Conservation (phyloP, 2,329 filamentous ascomycete genomes). For the Aaosphaeria pasadenensis region DNA sequence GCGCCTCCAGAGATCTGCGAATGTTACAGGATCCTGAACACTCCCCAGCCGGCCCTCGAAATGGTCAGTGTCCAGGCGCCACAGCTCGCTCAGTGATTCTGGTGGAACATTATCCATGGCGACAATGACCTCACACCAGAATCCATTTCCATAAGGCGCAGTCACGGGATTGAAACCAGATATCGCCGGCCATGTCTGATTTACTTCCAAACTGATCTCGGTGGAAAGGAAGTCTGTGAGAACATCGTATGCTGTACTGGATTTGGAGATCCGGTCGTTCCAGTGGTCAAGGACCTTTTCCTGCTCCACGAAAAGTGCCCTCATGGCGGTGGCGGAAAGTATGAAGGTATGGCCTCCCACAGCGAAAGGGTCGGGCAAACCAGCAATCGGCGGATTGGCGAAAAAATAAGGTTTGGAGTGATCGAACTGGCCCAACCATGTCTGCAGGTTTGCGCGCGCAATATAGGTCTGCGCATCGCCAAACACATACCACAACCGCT, state of each 20-base stretch:
- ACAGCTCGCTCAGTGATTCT: conserved; percentile 42
- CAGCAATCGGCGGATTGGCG: conserved; percentile 39
- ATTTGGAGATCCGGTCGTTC: conserved; percentile 44
- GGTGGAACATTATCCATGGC: conserved; percentile 42
- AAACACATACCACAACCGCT: conserved; percentile 59
- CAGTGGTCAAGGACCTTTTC: conserved; percentile 40
- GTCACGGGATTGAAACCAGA: conserved; percentile 27
- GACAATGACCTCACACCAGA: conserved; percentile 32
- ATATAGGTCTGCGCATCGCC: conserved; percentile 59
- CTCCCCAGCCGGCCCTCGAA: conserved; percentile 9
- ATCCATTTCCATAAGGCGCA: conserved; percentile 43
- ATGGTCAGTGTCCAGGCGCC: conserved; percentile 43
- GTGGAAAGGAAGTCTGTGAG: conserved; percentile 45
- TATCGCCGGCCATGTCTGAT: conserved; percentile 45
- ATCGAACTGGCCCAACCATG: conserved; percentile 53
- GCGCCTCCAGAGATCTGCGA: conserved; percentile 24
- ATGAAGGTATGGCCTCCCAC: conserved; percentile 55
- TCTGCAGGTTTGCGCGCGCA: conserved; percentile 51
- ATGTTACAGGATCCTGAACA: conserved; percentile 15
- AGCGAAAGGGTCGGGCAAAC: conserved; percentile 45
- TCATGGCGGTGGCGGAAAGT: conserved; percentile 50
- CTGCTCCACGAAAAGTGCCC: conserved; percentile 40
- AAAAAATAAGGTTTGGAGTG: conserved; percentile 49
- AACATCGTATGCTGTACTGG: conserved; percentile 52
- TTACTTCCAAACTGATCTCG: conserved; percentile 46